Evolutionary conservation across 1,139 yeast genomes (phyloP).

Genomic region (Arxiozyma slooffiae): DNA sequence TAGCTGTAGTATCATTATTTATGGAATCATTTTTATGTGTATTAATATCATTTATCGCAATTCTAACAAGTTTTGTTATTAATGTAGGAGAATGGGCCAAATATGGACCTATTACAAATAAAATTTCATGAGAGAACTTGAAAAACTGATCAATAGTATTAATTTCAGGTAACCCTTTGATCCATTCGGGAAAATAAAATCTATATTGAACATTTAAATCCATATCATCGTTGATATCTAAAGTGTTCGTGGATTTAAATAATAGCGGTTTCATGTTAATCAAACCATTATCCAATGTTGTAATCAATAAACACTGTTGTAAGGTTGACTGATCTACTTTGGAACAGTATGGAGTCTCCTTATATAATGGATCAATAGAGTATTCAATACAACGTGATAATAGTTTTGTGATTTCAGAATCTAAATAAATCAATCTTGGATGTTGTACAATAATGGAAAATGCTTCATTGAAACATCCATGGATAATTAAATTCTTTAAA

Average conservation of each 20-base stretch:
- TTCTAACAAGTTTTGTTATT: slow-evolving; percentile 51
- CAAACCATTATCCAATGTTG: slow-evolving; percentile 17
- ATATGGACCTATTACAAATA: slow-evolving; percentile 49
- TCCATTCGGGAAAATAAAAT: slow-evolving; percentile 52
- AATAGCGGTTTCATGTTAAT: slow-evolving; percentile 23
- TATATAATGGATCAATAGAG: slow-evolving; percentile 44
- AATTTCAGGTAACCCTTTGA: slow-evolving; percentile 34
- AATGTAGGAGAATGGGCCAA: slow-evolving; percentile 41
- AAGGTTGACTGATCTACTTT: background rate
- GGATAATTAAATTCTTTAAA: slow-evolving; percentile 45
- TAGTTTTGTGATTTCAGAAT: slow-evolving; percentile 42
- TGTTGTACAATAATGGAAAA: slow-evolving; percentile 49
- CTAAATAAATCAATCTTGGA: slow-evolving; percentile 54
- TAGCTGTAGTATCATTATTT: slow-evolving; percentile 9
- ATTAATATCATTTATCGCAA: slow-evolving; percentile 38
- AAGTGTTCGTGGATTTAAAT: slow-evolving; percentile 24
- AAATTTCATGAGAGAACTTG: slow-evolving; percentile 38
- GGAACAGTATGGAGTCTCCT: slow-evolving; percentile 5
- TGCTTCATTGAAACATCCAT: slow-evolving; percentile 59
- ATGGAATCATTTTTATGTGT: slow-evolving; percentile 12
- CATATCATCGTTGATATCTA: slow-evolving; percentile 32
- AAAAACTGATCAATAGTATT: slow-evolving; percentile 39
- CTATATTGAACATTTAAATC: slow-evolving; percentile 26
- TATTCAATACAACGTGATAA: slow-evolving; percentile 42
- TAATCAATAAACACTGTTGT: slow-evolving; percentile 4